Percentiles rank a stretch among this genome's conserved stretches.
These are phyloP conservation scores for Beauveria rudraprayagi DNA, from an alignment of 2,329 filamentous ascomycete genomes.

Conservation along the genomic window DNA sequence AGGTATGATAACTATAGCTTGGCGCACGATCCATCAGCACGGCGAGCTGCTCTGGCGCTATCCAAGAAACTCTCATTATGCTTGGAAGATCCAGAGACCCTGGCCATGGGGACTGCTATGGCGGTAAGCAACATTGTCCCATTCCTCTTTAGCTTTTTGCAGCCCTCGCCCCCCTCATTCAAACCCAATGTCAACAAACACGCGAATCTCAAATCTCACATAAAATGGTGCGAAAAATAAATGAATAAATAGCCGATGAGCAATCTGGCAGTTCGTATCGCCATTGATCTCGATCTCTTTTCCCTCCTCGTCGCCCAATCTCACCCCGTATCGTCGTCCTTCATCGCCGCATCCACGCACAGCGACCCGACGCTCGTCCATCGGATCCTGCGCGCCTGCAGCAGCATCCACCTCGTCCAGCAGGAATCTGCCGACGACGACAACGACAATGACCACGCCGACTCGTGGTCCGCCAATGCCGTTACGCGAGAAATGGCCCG, in stretches of 20 bases:
- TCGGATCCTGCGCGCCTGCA: neutral
- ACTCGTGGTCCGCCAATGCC: neutral
- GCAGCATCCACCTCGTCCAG: neutral
- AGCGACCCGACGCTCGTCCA: neutral
- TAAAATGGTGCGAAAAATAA: neutral
- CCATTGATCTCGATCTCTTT: neutral
- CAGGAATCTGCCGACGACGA: neutral
- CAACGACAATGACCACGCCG: neutral
- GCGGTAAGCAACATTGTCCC: neutral
- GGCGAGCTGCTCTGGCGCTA: neutral
- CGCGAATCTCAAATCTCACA: neutral
- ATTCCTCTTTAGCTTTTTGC: neutral
- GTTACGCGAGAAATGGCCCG: neutral
- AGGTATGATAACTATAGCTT: neutral
- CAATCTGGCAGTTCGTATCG: neutral
- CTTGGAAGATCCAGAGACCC: neutral
- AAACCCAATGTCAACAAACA: neutral
- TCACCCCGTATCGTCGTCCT: neutral
- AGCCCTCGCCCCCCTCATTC: neutral
- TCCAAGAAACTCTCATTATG: neutral
- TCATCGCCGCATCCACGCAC: neutral
- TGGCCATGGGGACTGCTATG: neutral
- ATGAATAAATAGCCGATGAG: neutral
- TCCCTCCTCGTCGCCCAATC: neutral
- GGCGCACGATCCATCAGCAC: neutral